These are phyloP conservation scores for Alternaria consortialis DNA, from an alignment of 2,329 filamentous ascomycete species.

Conservation along the genomic window DNA sequence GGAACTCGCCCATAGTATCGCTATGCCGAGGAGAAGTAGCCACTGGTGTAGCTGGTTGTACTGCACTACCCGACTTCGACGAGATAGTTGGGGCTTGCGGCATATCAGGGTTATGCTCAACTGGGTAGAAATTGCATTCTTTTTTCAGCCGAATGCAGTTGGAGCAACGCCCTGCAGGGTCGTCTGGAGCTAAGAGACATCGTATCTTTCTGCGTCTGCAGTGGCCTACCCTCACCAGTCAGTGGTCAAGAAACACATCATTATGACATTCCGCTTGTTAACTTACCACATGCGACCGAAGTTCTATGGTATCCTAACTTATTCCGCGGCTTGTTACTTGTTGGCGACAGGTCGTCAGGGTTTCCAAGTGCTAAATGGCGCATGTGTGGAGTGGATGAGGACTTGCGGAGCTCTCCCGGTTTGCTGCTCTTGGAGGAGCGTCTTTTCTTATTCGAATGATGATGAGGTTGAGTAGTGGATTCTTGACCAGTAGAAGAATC, in stretches of 20 bases:
- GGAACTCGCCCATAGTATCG: constrained; percentile 46
- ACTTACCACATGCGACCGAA: constrained; percentile 94
- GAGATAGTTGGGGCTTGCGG: constrained; percentile 55
- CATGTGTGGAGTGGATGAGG: constrained; percentile 60
- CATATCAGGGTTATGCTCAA: constrained; percentile 73
- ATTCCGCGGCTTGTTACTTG: constrained; percentile 77
- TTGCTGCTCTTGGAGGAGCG: constrained; percentile 52
- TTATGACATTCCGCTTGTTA: background rate
- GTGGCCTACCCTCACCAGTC: constrained; percentile 68
- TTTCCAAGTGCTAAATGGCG: constrained; percentile 51
- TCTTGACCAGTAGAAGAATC: constrained; percentile 32
- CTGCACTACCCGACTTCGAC: constrained; percentile 56
- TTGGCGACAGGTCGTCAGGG: constrained; percentile 56
- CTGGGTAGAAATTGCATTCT: constrained; percentile 90
- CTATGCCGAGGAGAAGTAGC: constrained; percentile 59
- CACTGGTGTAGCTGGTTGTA: constrained; percentile 56
- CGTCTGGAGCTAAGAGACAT: constrained; percentile 79
- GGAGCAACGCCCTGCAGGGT: constrained; percentile 78
- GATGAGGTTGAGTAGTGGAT: constrained; percentile 28
- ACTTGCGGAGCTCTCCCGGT: constrained; percentile 53
- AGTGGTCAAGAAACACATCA: constrained; percentile 17
- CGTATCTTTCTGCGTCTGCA: constrained; percentile 93
- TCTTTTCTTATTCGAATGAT: constrained; percentile 46
- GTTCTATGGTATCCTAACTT: constrained; percentile 96
- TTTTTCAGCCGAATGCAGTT: constrained; percentile 96